These are phyloP conservation scores for Stachybotrys elegans DNA, from an alignment of 2,329 filamentous ascomycete genomes.

Conservation along the genomic window DNA sequence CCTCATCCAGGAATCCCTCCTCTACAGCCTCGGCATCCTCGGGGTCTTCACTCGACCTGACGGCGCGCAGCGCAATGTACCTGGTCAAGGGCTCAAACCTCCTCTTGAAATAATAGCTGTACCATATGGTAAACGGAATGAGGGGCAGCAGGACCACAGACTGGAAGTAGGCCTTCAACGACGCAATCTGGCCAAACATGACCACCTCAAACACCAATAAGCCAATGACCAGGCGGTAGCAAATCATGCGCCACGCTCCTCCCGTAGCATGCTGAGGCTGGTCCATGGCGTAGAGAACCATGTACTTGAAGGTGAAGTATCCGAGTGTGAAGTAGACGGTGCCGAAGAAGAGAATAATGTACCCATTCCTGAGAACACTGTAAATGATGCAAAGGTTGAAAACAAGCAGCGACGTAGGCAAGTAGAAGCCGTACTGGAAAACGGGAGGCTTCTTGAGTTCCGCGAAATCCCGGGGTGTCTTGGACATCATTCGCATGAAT, in stretches of 20 bases:
- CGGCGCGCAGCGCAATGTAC: constrained; percentile 87
- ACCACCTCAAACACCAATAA: constrained; percentile 85
- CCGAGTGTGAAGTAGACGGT: constrained; percentile 78
- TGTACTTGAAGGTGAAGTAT: constrained; percentile 93
- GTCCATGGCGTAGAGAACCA: constrained; percentile 96
- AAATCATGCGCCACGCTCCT: constrained; percentile 93
- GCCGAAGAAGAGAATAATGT: constrained; percentile 75
- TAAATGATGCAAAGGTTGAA: constrained; percentile 97
- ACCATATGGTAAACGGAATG: constrained; percentile 79
- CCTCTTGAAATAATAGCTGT: constrained; percentile 72
- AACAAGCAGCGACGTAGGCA: constrained; percentile 86
- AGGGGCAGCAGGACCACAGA: constrained; percentile 73
- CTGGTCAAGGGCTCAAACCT: constrained; percentile 85
- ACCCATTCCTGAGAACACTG: constrained; percentile 76
- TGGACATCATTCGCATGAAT: constrained; percentile 69
- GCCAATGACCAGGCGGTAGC: constrained; percentile 82
- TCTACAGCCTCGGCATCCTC: constrained; percentile 28
- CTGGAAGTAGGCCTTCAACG: constrained; percentile 67
- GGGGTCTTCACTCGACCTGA: constrained; percentile 53
- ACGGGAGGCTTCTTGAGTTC: constrained; percentile 75
- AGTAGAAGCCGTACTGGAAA: constrained; percentile 94
- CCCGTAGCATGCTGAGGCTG: constrained; percentile 93
- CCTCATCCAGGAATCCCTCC: constrained; percentile 34
- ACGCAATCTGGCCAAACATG: constrained; percentile 79
- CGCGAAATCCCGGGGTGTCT: constrained; percentile 84